Percentiles rank a stretch among this genome's conserved stretches.
phyloP scores from a whole-genome alignment of 768 basidiomycete species.

The Tylopilus rubrobrunneus region DNA sequence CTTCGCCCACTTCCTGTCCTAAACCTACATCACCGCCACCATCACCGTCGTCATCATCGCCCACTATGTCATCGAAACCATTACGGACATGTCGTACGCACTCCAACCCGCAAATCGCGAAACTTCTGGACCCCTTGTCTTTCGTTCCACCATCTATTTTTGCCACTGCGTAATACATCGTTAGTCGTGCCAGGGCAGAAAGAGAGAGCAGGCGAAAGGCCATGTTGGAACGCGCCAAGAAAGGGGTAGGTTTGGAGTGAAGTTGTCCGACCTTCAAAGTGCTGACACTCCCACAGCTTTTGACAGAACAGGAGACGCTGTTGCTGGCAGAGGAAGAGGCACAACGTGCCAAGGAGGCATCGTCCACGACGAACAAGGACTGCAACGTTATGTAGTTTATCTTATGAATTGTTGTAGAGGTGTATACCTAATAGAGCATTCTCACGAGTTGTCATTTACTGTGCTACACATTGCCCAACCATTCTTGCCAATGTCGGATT shows the following conservation, averaged over 20 bases:
- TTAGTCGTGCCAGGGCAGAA: conserved; percentile 72
- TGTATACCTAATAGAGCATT: background rate
- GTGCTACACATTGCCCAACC: background rate
- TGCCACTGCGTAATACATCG: conserved; percentile 51
- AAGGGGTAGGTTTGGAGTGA: conserved; percentile 51
- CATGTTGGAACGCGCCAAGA: conserved; percentile 69
- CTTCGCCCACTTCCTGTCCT: conserved; percentile 21
- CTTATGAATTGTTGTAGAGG: no score
- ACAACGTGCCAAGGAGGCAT: conserved; percentile 31
- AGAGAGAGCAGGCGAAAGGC: conserved; percentile 65
- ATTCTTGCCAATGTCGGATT: conserved; percentile 36
- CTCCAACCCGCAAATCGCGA: conserved; percentile 33
- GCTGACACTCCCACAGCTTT: conserved; percentile 35
- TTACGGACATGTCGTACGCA: conserved; percentile 24
- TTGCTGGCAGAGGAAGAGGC: conserved; percentile 53
- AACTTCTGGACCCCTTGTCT: conserved; percentile 38
- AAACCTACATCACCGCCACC: conserved; percentile 7
- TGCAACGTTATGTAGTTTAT: conserved; percentile 55
- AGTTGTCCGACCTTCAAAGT: background rate
- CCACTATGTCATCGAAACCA: conserved; percentile 15
- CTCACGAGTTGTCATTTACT: background rate
- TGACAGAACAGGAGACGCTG: conserved; percentile 63
- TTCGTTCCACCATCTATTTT: conserved; percentile 70
- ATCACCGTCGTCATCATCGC: background rate
- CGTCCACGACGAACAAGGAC: conserved; percentile 35